These are phyloP conservation scores for Drosera capensis DNA, from an alignment of 148 eudicot genomes.

Conservation along the genomic window DNA sequence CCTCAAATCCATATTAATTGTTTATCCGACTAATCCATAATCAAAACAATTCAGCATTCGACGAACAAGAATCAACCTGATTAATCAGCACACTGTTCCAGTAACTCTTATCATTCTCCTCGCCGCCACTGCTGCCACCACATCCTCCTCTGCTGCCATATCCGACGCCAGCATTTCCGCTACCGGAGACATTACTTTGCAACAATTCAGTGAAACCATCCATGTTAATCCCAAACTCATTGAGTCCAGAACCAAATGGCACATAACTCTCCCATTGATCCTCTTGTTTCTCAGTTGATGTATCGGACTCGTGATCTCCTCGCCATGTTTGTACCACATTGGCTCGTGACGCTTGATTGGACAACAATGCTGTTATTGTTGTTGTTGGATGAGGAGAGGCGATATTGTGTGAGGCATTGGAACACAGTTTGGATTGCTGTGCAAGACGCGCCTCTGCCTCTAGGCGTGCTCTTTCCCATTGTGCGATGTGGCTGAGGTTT, in stretches of 20 bases:
- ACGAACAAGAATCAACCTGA: conserved; percentile 63
- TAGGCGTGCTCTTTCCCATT: conserved; percentile 92
- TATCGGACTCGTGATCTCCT: too few relatives aligned
- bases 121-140: conserved; percentile 12
- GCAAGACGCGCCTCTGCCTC: conserved; percentile 88
- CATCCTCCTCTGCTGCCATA: conserved; percentile 7
- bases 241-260: too few relatives aligned
- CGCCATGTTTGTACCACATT: too few relatives aligned
- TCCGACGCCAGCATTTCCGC: too few relatives aligned
- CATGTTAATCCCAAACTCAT: conserved; percentile 9
- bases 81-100: conserved; percentile 90
- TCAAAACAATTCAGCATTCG: conserved; percentile 51
- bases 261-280: too few relatives aligned
- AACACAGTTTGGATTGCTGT: conserved; percentile 55
- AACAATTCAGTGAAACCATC: conserved; percentile 67
- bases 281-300: too few relatives aligned
- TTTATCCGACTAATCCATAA: too few relatives aligned
- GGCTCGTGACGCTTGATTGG: too few relatives aligned
- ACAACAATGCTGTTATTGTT: background rate
- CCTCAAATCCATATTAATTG: too few relatives aligned
- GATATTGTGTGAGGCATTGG: too few relatives aligned
- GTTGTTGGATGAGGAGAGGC: too few relatives aligned
- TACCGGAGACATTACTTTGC: conserved; percentile 24
- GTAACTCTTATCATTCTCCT: conserved; percentile 65
- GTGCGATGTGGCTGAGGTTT: conserved; percentile 91